Evolutionary conservation across 345 rosid genomes (phyloP), one percentile per base, ranked within the genome.

Genomic region (Populus pruinosa): DNA sequence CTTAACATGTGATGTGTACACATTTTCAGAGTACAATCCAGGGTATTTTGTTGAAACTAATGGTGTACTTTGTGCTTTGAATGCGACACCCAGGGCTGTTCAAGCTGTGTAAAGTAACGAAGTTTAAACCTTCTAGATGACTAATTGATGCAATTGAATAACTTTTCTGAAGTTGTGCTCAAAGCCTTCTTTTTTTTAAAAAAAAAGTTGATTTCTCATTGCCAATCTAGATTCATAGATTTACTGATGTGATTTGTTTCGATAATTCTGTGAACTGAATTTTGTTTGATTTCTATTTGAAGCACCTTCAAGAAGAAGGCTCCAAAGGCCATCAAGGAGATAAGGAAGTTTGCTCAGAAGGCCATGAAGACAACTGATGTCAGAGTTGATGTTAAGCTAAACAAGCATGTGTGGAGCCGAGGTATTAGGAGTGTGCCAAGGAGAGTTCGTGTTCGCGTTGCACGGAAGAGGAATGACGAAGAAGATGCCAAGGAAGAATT

Each of bases 301-400:
- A 77, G 97, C 76, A 93, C 94, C 11, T 91, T 93, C 85, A 93
- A 93, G 89, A 91, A 93, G 96, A 91, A 91, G 87, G 97, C 97
- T 35, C 94, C 97, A 17, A 93, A 90, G 73, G 96, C 96, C 5
- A 91, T 93, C 6, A 92, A 92, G 85, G 97, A 91, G 73, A 87
- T 92, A 64, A 90, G 92, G 83, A 90, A 91, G 86, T 93, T 91
- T 76, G 91, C 96, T 0, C 92, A 93, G 70, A 90, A 91, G 79
- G 94, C 91, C 1, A 91, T 93, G 94, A 86, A 86, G 0, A 90
- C 96, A 0, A 83, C 83, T 33, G 94, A 91, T 70, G 93, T 90
- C 0, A 89, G 97, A 23, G 93, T 93, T 1, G 96, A 91, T 74
- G 96, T 93, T 70, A 93, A 93, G 86, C 85, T 93, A 56, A 93